Evolutionary conservation across 371 early-diverging fungal genomes (phyloP), one percentile per base, ranked within the genome.

Genomic region (Syncephalastrum sp.): DNA sequence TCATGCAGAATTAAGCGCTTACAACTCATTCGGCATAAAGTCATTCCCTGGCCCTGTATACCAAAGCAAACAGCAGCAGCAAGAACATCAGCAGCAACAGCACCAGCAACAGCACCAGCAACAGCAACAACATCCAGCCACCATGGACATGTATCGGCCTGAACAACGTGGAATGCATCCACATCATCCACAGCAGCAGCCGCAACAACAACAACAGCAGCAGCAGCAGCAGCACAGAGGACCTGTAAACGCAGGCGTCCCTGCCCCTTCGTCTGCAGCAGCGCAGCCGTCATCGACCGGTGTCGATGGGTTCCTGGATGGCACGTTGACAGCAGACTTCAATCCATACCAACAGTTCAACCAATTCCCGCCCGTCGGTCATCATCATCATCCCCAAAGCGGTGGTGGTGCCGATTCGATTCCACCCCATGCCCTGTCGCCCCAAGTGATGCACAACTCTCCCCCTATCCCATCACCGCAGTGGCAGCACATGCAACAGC

Each of bases 1-100:
- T 56, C 21, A 56, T 56, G 56, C 56, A 56, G 56, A 56, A 23
- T 38, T 55, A 19, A 55, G 47, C 29, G 42, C 49, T 38, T 56
- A 56, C 49, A 50, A 48, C 47, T 47, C 56, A 4, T 42, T 56
- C 49, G 56, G 56, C 23, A 45, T 27, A 44, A 54, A 47, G 33
- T 47, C 55, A 19, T 16, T 42, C 25, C 19, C 53, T 46, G 47
- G 19, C n/a, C 38, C 38, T 33, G 47, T 33, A 33, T 33, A 50
- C 50, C 50, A 50, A 50, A 21, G 27, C 25, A 21, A 50, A 29
- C 23, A 16, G 50, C 50, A 50, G n/a, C 21, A 16, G 25, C 56
- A 55, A 25, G 55, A 61, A 38, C 61, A 61, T 15, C 55, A 48
- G 4, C 60, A 53, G 0, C 55, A 55, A 8, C 56, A 55, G 21